A percentile compares a stretch with the other conserved stretches of the same genome.
These are phyloP conservation scores for Nigrograna mackinnonii DNA, from an alignment of 2,329 filamentous ascomycete species.

Conservation along the genomic window DNA sequence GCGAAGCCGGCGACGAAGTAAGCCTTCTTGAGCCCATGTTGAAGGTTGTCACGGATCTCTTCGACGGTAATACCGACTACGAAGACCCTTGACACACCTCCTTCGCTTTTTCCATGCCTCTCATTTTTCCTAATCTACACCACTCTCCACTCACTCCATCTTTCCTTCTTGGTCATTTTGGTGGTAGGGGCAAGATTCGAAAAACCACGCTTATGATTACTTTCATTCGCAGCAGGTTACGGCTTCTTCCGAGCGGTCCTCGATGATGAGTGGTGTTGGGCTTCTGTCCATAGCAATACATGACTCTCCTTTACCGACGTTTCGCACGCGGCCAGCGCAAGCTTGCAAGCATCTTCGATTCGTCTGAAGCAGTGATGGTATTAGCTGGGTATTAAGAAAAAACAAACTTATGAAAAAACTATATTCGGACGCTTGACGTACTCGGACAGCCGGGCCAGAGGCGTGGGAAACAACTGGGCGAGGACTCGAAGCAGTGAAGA, in stretches of 20 bases:
- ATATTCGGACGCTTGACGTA: slow-evolving; percentile 13
- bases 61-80: slow-evolving; percentile 49
- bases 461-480: slow-evolving; percentile 41
- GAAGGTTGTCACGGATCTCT: slow-evolving; percentile 50
- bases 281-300: slow-evolving; percentile 32
- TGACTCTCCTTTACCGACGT: slow-evolving; percentile 16
- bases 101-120: slow-evolving; percentile 3
- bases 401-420: slow-evolving; percentile 12
- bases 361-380: slow-evolving; percentile 22
- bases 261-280: slow-evolving; percentile 18
- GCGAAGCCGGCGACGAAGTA: slow-evolving; percentile 45
- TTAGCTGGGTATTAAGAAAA: slow-evolving; percentile 9
- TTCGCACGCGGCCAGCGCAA: slow-evolving; percentile 15
- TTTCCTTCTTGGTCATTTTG: too few species aligned
- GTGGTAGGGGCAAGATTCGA: slow-evolving; percentile 6
- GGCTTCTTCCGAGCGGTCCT: slow-evolving; percentile 8
- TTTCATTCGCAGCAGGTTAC: slow-evolving; percentile 13
- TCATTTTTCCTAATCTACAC: background rate
- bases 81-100: slow-evolving; percentile 42
- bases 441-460: slow-evolving; percentile 34
- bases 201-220: slow-evolving; percentile 8
- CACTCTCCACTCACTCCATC: slow-evolving; percentile 17
- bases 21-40: slow-evolving; percentile 49
- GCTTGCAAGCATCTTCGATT: slow-evolving; percentile 17
- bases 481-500: slow-evolving; percentile 43